Evolutionary conservation across 2,329 filamentous ascomycete species (phyloP), one percentile per base, ranked within the genome.

Genomic region (Cordyceps pruinosa): DNA sequence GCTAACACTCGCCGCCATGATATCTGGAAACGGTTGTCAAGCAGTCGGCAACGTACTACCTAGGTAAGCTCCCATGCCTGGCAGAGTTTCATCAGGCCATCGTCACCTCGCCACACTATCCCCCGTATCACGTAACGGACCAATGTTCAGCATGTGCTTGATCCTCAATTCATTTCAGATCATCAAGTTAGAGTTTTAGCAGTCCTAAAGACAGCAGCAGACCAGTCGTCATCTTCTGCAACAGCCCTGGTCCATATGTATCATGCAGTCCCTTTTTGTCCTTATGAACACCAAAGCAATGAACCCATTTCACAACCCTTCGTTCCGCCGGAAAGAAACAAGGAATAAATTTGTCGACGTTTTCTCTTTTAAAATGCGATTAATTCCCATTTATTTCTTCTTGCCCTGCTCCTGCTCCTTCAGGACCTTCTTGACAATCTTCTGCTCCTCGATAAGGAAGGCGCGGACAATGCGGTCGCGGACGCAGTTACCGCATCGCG

Each of bases 381-480:
- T 37, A 55, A 61, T 58, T 60, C 60, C 37, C 57, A 56, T 81
- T 84, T 89, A 85, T 80, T 85, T 85, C 81, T 84, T 85, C 77
- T 82, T 76, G 72, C 78, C 74, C 72, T 77, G 88, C 83, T 90
- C 88, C 82, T 96, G 90, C 85, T 97, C 93, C 89, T 97, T 97
- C 76, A 97, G 86, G 72, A 99, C 94, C 90, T 99, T 99, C 91
- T 99, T 99, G 80, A 99, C 94, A 71, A 99, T 97, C 90, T 99
- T 99, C 85, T 99, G 94, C 87, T 99, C 94, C 84, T 99, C 95
- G 67, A 99, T 97, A 77, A 99, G 82, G 88, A 99, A 99, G 65
- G 94, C 94, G 70, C 94, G 90, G 69, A 97, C 90, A 69, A 99
- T 90, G 70, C 94, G 89, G 83, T 99, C 94, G 78, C 93, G 92